Conservation (phyloP, 176 grass and related monocot genomes). For the Carex myosuroides region DNA sequence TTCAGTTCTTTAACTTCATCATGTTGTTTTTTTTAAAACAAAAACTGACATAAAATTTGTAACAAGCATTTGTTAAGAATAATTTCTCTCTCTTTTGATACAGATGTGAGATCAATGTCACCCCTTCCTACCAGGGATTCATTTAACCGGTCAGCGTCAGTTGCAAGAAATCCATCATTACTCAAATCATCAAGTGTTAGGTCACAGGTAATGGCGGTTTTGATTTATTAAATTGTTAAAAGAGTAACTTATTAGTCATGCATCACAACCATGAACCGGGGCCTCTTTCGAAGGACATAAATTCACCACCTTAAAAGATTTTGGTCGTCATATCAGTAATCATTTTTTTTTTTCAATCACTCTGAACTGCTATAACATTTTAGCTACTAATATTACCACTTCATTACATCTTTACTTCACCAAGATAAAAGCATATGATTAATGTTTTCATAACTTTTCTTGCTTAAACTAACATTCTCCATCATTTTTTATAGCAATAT, state of each 20-base stretch:
- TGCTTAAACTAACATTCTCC: not conserved
- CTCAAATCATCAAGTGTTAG: constrained; percentile 66
- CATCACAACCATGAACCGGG: not conserved
- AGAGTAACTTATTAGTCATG: not conserved
- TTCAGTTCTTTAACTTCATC: not conserved
- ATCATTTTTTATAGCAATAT: constrained; percentile 12
- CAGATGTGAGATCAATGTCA: constrained; percentile 60
- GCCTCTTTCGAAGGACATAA: not conserved
- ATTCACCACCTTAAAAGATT: not conserved
- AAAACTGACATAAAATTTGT: not conserved
- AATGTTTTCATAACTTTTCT: not conserved
- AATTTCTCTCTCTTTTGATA: not conserved
- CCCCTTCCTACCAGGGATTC: constrained; percentile 27
- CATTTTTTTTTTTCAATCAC: not conserved
- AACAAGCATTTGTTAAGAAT: not conserved
- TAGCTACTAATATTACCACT: not conserved
- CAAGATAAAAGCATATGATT: not conserved
- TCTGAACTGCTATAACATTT: not conserved
- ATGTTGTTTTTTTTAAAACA: constrained; percentile 4
- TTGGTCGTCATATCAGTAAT: not conserved
- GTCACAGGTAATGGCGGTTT: constrained; percentile 43
- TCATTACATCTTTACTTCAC: not conserved
- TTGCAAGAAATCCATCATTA: constrained; percentile 58
- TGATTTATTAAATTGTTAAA: not conserved
- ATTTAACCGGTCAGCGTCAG: constrained; percentile 49